Evolutionary conservation across 306 rosid genomes (phyloP).

Genomic region (Fagus crenata): DNA sequence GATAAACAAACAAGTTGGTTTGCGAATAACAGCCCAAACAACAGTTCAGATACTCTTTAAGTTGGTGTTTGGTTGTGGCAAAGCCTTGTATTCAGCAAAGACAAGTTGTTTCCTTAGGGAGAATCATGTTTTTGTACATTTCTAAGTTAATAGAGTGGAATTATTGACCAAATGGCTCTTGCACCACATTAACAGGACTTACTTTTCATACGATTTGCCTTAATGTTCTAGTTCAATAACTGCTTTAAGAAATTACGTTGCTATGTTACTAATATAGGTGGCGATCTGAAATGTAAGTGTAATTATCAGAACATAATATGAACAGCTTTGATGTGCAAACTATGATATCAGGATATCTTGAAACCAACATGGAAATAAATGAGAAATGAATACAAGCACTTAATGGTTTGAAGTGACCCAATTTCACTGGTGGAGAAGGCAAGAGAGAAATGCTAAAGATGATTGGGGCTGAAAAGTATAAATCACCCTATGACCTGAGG

Average conservation of each 20-base stretch:
- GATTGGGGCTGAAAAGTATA: not conserved
- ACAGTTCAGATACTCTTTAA: not conserved
- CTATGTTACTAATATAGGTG: not conserved
- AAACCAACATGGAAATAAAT: not conserved
- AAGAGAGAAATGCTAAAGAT: not conserved
- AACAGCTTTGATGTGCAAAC: not conserved
- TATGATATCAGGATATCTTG: not conserved
- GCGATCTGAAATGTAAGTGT: not conserved
- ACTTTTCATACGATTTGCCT: not conserved
- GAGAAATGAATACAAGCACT: not conserved
- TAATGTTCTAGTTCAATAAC: not conserved
- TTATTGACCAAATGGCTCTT: not conserved
- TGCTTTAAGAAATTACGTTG: not conserved
- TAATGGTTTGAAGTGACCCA: not conserved
- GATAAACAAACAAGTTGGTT: not conserved
- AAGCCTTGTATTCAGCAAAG: not conserved
- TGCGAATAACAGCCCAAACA: not conserved
- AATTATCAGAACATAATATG: not conserved
- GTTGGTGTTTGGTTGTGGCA: not conserved
- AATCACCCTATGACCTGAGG: not conserved
- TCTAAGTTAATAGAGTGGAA: not conserved
- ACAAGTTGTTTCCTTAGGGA: not conserved
- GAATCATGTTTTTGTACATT: not conserved
- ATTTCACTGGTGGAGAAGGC: not conserved
- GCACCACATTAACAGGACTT: not conserved